Evolutionary conservation across 1,284 basidiomycete species (phyloP), one percentile per base, ranked within the genome.

Genomic region (Heterobasidion annosum): DNA sequence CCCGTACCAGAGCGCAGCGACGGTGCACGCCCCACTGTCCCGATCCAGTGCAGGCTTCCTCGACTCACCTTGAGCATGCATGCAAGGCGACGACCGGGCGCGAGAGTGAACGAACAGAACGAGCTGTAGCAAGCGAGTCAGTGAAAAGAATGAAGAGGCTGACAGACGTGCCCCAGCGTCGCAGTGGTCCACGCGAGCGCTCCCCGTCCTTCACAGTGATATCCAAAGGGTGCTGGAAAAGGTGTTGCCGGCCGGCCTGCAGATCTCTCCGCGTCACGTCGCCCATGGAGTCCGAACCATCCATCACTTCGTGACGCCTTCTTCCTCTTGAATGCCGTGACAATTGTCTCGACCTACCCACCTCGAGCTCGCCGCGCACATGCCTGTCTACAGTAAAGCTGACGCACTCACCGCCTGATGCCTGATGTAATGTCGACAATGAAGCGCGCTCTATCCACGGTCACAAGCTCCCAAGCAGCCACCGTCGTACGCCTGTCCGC

Each of bases 141-240:
- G 50, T 43, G 12, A 12, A 19, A 19, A 33, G 33, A 19, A 47
- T 18, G 45, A 44, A 15, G 40, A 51, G 51, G 18, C 10, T 34
- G 45, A 32, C 15, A 53, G 44, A 53, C 40, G 13, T 19, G 33
- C 33, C 18, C 19, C 18, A 48, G 46, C 8, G 46, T 32, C 15
- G 32, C n/a, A 34, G 45, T 18, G 33, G 44, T 32, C 51, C 51
- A 53, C 51, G 51, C 51, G 51, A 53, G 51, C 51, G 44, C 45
- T n/a, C n/a, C 15, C 25, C 51, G n/a, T 25, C 25, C 50, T 51
- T 51, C 50, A 51, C 50, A 18, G 45, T 53, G 51, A 53, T 53
- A 35, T 50, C 51, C 51, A 47, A 53, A 35, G n/a, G 51, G 51
- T 40, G 37, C 37, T 40, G 12, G 37, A 40, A 40, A 40, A 40